Percentiles rank a stretch among this genome's conserved stretches.
Conservation (phyloP, 164 flowering plant genomes). For the Aristolochia californica region DNA sequence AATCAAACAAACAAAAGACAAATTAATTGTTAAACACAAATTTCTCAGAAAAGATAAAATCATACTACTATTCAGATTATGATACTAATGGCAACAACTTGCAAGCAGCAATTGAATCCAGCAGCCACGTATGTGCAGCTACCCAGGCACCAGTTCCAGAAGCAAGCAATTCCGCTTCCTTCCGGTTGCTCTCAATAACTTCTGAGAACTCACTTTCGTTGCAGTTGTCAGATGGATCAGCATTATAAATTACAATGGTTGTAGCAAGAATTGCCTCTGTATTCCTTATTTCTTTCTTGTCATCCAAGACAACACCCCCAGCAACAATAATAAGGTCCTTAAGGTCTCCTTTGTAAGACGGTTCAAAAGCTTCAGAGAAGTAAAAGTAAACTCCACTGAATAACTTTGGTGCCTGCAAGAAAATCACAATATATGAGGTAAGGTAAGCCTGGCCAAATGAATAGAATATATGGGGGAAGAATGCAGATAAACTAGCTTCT, state of each 20-base stretch:
- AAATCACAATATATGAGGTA: not conserved
- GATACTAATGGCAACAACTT: constrained; percentile 18
- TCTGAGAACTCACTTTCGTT: constrained; percentile 10
- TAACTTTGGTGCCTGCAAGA: constrained; percentile 45
- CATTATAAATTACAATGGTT: constrained; percentile 29
- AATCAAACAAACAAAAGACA: not conserved
- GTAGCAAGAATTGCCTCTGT: constrained; percentile 4
- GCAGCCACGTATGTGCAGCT: constrained; percentile 42
- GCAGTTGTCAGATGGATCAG: constrained; percentile 16
- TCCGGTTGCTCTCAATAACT: constrained; percentile 13
- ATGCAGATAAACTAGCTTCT: not conserved
- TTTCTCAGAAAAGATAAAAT: not conserved
- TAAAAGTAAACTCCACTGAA: constrained; percentile 33
- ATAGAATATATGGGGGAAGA: not conserved
- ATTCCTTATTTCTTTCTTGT: constrained; percentile 5
- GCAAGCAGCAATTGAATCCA: constrained; percentile 58
- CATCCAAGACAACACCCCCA: constrained; percentile 29
- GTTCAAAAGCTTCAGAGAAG: constrained; percentile 37
- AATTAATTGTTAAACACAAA: not conserved
- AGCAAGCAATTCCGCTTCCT: constrained; percentile 33
- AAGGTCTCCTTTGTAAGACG: constrained; percentile 29
- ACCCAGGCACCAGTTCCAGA: constrained; percentile 20
- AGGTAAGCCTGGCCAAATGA: not conserved
- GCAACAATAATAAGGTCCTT: constrained; percentile 27
- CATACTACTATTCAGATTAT: not conserved